Evolutionary conservation across 1,139 yeast species (phyloP), one percentile per base, ranked within the genome.

Genomic region (Pichia sp.): DNA sequence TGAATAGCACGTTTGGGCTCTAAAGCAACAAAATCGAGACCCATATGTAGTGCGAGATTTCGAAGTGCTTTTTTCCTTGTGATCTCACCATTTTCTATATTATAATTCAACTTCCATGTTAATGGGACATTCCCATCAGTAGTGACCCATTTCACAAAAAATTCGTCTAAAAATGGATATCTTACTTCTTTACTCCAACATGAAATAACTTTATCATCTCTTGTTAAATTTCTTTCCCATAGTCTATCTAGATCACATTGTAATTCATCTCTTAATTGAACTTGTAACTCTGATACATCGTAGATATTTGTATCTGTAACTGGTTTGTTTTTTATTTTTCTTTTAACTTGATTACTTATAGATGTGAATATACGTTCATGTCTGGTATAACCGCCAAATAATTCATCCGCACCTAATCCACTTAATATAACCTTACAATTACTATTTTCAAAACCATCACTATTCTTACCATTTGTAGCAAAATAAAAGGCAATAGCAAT

Each of bases 371-470:
- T 60, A 30, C 78, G 66, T 45, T 78, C 80, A 58, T 86, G 95
- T 33, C 95, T 65, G 1, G 87, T 85, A 61, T 92, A 92, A 0
- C 99, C 99, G 0, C 95, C 99, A 68, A 85, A 89, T 28, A 77
- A 67, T 63, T 92, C 98, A 64, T 92, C 99, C 0, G 98, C 98
- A 1, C 99, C 99, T n/a, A 92, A 70, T 0, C 99, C 98, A 48
- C 96, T 86, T 36, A 94, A 69, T 10, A 90, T 64, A 0, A 90
- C 96, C 52, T 80, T 78, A 10, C 87, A 76, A 8, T 64, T 60
- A 16, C 90, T 76, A 4, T 59, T 40, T 55, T 50, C 20, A 35
- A 16, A 16, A 16, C 39, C 35, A 47, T 43, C 22, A 25, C 35
- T 10, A 40, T 47, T 35, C n/a, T 29, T 37, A 27, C 50, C 51